These are phyloP conservation scores for Fistulina hepatica DNA, from an alignment of 1,284 basidiomycete species.

Conservation along the genomic window DNA sequence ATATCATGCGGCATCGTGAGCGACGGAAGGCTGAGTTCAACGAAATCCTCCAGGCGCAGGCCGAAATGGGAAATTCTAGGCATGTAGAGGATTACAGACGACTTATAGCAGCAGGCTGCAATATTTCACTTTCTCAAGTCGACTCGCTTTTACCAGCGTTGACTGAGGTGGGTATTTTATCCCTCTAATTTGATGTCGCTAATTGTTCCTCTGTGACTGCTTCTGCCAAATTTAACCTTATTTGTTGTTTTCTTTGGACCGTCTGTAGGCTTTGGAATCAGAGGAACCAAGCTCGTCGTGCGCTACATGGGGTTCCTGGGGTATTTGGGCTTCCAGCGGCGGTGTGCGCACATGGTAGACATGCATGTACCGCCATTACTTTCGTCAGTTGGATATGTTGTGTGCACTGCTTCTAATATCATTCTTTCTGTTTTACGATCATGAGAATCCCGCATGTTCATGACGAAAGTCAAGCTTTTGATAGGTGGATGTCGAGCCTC, in stretches of 20 bases:
- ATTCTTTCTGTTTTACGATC: no score
- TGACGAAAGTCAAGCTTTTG: no score
- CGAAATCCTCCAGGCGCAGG: slow-evolving; percentile 68
- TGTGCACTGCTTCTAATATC: no score
- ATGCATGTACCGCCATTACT: no score
- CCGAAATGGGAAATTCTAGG: slow-evolving; percentile 81
- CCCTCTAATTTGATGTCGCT: slow-evolving; percentile 3
- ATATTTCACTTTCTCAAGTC: slow-evolving; percentile 76
- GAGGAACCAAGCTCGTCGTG: slow-evolving; percentile 57
- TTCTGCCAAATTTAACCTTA: no score
- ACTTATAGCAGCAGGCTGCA: slow-evolving; percentile 80
- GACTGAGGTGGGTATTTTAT: slow-evolving; percentile 58
- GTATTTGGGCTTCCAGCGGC: no score
- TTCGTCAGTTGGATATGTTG: no score
- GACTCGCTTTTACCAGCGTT: slow-evolving; percentile 77
- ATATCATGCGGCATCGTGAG: slow-evolving; percentile 54
- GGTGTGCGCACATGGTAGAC: no score
- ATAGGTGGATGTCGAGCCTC: no score
- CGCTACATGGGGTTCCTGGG: slow-evolving; percentile 35
- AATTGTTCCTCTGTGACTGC: slow-evolving; percentile 6
- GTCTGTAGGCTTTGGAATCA: slow-evolving; percentile 62
- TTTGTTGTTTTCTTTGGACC: no score
- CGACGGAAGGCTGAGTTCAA: slow-evolving; percentile 64
- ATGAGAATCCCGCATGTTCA: no score
- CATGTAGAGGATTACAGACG: slow-evolving; percentile 81